These are phyloP conservation scores for Gremmenia infestans DNA, from an alignment of 2,329 filamentous ascomycete species.

Conservation along the genomic window DNA sequence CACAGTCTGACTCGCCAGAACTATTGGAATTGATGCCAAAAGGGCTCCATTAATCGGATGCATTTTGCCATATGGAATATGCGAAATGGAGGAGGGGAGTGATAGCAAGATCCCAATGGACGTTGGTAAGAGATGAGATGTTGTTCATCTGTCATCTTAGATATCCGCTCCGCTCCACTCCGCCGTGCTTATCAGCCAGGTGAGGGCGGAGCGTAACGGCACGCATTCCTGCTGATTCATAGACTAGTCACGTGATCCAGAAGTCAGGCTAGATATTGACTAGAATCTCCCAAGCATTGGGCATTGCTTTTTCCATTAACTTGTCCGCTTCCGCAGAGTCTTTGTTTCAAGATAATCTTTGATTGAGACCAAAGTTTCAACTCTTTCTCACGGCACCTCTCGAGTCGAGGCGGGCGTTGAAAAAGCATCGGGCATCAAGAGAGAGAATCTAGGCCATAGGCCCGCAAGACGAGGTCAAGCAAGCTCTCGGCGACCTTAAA, in stretches of 20 bases:
- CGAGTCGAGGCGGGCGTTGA: constrained; percentile 7
- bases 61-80: constrained; percentile 32
- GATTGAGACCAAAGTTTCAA: background rate
- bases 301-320: no score
- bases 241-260: background rate
- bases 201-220: no score
- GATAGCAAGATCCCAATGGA: background rate
- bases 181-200: no score
- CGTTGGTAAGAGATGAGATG: background rate
- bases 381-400: background rate
- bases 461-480: background rate
- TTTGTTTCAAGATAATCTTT: background rate
- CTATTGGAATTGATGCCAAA: constrained; percentile 30
- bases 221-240: no score
- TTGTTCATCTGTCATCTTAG: background rate
- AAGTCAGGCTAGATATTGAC: background rate
- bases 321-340: background rate
- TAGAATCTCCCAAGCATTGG: no score
- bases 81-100: background rate
- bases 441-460: constrained; percentile 2
- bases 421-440: constrained; percentile 12
- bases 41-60: constrained; percentile 24
- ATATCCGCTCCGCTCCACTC: no score
- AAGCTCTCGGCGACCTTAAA: constrained; percentile 5
- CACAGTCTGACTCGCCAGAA: constrained; percentile 48